These are phyloP conservation scores for Clausena lansium DNA, from an alignment of 345 rosid genomes.

Conservation along the genomic window DNA sequence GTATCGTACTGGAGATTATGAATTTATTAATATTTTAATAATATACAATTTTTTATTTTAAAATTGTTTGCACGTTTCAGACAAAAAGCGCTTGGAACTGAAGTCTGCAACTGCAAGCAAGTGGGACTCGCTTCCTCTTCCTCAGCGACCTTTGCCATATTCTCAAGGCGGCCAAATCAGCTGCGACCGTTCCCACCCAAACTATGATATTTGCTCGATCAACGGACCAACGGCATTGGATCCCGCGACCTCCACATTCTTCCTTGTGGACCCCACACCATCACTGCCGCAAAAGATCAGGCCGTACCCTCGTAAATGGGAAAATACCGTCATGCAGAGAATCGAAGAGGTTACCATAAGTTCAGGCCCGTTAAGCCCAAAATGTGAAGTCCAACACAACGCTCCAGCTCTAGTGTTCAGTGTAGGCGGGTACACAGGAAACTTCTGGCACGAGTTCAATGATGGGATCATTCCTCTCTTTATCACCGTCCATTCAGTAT, in stretches of 20 bases:
- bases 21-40: no score
- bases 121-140: neutral
- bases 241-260: slow-evolving; percentile 35
- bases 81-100: neutral
- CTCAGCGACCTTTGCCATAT: neutral
- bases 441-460: slow-evolving; percentile 59
- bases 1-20: no score
- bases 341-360: slow-evolving; percentile 45
- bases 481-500: slow-evolving; percentile 43
- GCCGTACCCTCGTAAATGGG: slow-evolving; percentile 62
- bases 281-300: slow-evolving; percentile 29
- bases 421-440: slow-evolving; percentile 69
- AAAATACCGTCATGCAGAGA: slow-evolving; percentile 23
- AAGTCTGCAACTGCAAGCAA: neutral
- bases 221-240: slow-evolving; percentile 42
- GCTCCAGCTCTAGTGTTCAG: slow-evolving; percentile 56
- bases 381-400: slow-evolving; percentile 33
- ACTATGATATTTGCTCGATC: slow-evolving; percentile 51
- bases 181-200: slow-evolving; percentile 46
- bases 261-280: slow-evolving; percentile 18
- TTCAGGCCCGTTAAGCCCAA: slow-evolving; percentile 23
- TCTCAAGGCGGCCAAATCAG: slow-evolving; percentile 17
- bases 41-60: no score
- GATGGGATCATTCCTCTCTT: slow-evolving; percentile 68
- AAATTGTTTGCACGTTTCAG: neutral